Evolutionary conservation across 257 asterid genomes (phyloP).

Genomic region (Nicotiana benthamiana): DNA sequence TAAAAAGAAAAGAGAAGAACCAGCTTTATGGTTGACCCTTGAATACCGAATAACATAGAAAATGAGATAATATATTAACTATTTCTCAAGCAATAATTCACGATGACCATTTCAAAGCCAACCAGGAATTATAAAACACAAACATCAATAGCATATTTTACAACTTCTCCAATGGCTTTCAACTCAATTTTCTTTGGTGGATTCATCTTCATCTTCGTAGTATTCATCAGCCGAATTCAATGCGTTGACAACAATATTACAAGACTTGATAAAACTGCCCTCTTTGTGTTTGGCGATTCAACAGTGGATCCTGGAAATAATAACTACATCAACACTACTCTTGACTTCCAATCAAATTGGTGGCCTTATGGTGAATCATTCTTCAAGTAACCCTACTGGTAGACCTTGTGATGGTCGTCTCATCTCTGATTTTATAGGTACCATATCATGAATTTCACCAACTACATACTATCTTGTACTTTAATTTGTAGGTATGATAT

Average conservation of each 20-base stretch:
- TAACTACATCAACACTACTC: neutral
- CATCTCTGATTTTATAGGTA: neutral
- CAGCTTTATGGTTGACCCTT: too few species aligned
- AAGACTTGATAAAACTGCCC: neutral
- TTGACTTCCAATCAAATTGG: neutral
- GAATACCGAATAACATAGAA: too few species aligned
- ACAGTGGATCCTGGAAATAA: neutral
- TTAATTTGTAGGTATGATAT: too few species aligned
- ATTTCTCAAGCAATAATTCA: too few species aligned
- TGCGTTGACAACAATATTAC: too few species aligned
- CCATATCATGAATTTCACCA: neutral
- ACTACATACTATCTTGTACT: neutral
- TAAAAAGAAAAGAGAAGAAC: too few species aligned
- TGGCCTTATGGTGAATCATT: neutral
- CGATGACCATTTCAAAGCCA: too few species aligned
- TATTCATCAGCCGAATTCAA: neutral
- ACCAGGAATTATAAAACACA: too few species aligned
- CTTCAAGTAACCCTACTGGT: neutral
- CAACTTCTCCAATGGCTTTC: neutral
- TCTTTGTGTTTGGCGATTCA: neutral
- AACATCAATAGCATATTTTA: too few species aligned
- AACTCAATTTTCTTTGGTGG: neutral
- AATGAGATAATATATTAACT: too few species aligned
- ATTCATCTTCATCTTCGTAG: neutral
- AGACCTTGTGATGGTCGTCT: neutral